Evolutionary conservation across 306 rosid genomes (phyloP).

Genomic region (Sindora glabra): DNA sequence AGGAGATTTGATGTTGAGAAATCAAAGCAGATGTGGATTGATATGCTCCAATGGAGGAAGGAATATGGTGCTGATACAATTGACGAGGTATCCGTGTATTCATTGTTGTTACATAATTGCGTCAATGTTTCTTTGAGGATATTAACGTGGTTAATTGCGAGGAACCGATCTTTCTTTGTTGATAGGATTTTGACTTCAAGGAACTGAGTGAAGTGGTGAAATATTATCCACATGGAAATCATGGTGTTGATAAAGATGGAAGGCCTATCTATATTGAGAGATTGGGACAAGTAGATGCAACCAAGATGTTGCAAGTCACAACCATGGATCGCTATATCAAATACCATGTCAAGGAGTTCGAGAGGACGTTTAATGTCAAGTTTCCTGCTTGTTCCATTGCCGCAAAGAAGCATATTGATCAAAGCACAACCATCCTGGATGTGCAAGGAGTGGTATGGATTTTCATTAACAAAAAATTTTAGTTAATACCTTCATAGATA

Average conservation of each 20-base stretch:
- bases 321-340: conserved; percentile 77
- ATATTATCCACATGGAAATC: conserved; percentile 96
- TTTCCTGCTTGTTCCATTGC: conserved; percentile 97
- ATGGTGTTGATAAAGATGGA: conserved; percentile 95
- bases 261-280: conserved; percentile 95
- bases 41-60: conserved; percentile 84
- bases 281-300: conserved; percentile 94
- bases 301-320: conserved; percentile 71
- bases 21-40: conserved; percentile 85
- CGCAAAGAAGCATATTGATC: conserved; percentile 67
- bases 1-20: conserved; percentile 72
- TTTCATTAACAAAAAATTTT: conserved; percentile 9
- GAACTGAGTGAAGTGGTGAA: conserved; percentile 92
- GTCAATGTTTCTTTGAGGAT: too few relatives aligned
- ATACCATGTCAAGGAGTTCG: conserved; percentile 96
- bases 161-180: too few relatives aligned
- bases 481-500: too few relatives aligned
- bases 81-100: conserved; percentile 92
- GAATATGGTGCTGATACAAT: conserved; percentile 77
- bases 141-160: too few relatives aligned
- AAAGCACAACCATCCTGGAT: conserved; percentile 87
- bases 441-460: conserved; percentile 98
- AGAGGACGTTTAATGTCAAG: conserved; percentile 74
- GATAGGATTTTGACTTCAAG: conserved; percentile 81
- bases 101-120: too few relatives aligned